A percentile compares a stretch with the other conserved stretches of the same genome.
Conservation (phyloP, 1,284 basidiomycete genomes). For the Hymenochaete sp. region DNA sequence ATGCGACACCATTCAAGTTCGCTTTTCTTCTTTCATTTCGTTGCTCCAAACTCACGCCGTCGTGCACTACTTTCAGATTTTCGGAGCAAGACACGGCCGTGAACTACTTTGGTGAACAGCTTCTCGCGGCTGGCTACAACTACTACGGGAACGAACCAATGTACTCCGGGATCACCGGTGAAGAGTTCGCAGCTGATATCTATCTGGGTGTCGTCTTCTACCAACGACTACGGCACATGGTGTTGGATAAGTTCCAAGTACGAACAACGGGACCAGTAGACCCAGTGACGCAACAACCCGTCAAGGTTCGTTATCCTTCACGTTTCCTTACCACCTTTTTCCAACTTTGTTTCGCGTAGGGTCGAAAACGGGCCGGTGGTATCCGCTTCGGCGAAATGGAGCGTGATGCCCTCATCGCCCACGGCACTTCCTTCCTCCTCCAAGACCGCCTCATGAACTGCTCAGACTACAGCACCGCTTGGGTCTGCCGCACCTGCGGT, state of each 20-base stretch:
- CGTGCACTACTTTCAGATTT: slow-evolving; percentile 53
- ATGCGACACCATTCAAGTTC: slow-evolving; percentile 95
- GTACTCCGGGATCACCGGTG: slow-evolving; percentile 98
- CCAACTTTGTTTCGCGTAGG: slow-evolving; percentile 39
- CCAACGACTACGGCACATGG: slow-evolving; percentile 98
- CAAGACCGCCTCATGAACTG: slow-evolving; percentile 99
- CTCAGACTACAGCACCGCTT: slow-evolving; percentile 97
- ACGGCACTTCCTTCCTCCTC: slow-evolving; percentile 95
- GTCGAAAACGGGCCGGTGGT: slow-evolving; percentile 95
- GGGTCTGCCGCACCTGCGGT: slow-evolving; percentile 96
- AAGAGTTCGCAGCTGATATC: slow-evolving; percentile 98
- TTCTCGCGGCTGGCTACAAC: slow-evolving; percentile 92
- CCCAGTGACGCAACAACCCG: slow-evolving; percentile 90
- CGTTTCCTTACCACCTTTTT: slow-evolving; percentile 20
- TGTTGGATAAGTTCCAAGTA: slow-evolving; percentile 99
- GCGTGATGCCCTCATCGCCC: slow-evolving; percentile 95
- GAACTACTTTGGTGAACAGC: slow-evolving; percentile 95
- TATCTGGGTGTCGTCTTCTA: slow-evolving; percentile 99
- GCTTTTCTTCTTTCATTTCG: slow-evolving; percentile 21
- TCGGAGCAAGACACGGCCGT: slow-evolving; percentile 93
- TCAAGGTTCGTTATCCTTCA: slow-evolving; percentile 57
- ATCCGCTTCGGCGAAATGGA: slow-evolving; percentile 99
- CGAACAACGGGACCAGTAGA: slow-evolving; percentile 97
- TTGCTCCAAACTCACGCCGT: slow-evolving; percentile 15
- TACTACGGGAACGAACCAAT: slow-evolving; percentile 99